phyloP scores from a whole-genome alignment of 2,329 filamentous ascomycete species.

The Colletotrichum agaves region DNA sequence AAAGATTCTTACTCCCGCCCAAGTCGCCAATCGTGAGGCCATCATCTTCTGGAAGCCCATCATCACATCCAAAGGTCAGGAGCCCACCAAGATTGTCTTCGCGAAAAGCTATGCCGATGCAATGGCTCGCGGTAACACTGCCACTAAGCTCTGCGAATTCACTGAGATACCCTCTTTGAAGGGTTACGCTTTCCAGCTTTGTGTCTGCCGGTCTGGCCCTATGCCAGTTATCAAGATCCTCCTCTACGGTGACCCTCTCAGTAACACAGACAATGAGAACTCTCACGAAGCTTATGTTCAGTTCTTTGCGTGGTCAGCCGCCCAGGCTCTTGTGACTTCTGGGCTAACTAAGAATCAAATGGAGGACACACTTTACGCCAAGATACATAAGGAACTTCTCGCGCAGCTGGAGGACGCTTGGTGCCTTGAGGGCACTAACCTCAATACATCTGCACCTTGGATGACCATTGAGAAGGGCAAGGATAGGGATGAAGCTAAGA shows the following conservation, averaged over 20 bases:
- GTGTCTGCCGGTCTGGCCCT: slow-evolving; percentile 3
- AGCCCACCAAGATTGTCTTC: slow-evolving; percentile 52
- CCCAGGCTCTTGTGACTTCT: neutral
- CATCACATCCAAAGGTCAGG: slow-evolving; percentile 40
- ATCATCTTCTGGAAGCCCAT: slow-evolving; percentile 63
- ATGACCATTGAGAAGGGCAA: neutral
- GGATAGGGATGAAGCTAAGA: neutral
- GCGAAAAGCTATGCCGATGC: slow-evolving; percentile 54
- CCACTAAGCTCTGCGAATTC: neutral
- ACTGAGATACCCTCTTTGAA: neutral
- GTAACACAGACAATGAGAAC: too few relatives aligned
- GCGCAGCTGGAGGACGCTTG: neutral
- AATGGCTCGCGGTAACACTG: neutral
- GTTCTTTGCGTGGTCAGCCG: slow-evolving; percentile 2
- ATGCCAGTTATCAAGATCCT: slow-evolving; percentile 23
- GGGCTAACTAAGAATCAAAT: neutral
- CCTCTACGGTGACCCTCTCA: slow-evolving; percentile 8
- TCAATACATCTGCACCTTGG: slow-evolving; percentile 11
- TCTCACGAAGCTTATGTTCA: neutral
- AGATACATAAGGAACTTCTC: neutral
- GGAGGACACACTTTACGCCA: neutral
- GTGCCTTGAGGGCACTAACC: neutral
- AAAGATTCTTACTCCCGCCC: slow-evolving; percentile 68
- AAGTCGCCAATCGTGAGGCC: slow-evolving; percentile 73
- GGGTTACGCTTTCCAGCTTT: neutral